Percentiles rank a stretch among this genome's conserved stretches.
Evolutionary conservation across 2,329 filamentous ascomycete genomes (phyloP).

Genomic region (Chalara sp.): DNA sequence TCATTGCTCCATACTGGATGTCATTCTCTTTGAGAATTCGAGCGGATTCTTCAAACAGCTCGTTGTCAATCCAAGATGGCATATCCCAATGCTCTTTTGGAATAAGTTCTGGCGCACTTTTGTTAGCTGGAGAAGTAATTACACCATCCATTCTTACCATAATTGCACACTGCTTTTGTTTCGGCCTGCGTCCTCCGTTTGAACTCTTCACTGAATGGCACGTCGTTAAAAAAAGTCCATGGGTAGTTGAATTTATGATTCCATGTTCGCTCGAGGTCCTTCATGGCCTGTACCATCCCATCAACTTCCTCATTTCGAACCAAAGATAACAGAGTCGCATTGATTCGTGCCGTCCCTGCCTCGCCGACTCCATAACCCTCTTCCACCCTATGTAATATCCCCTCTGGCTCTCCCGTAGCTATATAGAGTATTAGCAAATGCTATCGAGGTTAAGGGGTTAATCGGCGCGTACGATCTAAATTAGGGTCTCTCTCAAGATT

Average conservation of each 20-base stretch:
- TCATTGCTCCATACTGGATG: constrained; percentile 83
- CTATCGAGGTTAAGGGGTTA: neutral
- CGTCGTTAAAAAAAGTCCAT: constrained; percentile 98
- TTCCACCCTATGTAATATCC: constrained; percentile 64
- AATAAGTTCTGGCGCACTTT: constrained; percentile 60
- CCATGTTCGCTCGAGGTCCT: constrained; percentile 88
- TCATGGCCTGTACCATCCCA: constrained; percentile 82
- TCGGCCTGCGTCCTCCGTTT: constrained; percentile 71
- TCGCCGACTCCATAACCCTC: constrained; percentile 74
- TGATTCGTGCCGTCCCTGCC: constrained; percentile 73
- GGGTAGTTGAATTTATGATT: constrained; percentile 99
- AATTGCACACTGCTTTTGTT: constrained; percentile 83
- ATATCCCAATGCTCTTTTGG: constrained; percentile 94
- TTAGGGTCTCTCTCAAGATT: constrained; percentile 77
- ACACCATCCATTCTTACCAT: constrained; percentile 49
- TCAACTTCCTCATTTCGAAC: constrained; percentile 87
- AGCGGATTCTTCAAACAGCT: constrained; percentile 79
- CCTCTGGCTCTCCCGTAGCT: constrained; percentile 82
- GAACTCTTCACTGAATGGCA: constrained; percentile 89
- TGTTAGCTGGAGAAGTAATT: constrained; percentile 9
- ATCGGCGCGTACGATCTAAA: constrained; percentile 66
- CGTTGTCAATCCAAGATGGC: constrained; percentile 85
- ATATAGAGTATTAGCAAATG: constrained; percentile 11
- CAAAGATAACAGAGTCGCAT: constrained; percentile 84
- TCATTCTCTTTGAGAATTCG: constrained; percentile 74